These are phyloP conservation scores for Lotmaria passim DNA, from an alignment of 208 protist species.

Conservation along the genomic window DNA sequence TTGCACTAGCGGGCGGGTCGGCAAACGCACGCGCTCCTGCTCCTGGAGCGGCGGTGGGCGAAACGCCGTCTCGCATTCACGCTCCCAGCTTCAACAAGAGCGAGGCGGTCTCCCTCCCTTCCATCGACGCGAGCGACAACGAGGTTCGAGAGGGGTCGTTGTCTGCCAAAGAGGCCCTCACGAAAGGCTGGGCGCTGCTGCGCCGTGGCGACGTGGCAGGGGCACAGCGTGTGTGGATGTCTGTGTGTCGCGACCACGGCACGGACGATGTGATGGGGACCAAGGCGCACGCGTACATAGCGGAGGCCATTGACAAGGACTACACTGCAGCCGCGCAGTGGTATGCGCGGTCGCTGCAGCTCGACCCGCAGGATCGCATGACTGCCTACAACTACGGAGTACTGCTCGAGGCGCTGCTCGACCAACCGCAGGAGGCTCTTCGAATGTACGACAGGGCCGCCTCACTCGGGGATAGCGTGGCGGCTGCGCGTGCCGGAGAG, in stretches of 20 bases:
- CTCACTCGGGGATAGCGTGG: conserved; percentile 55
- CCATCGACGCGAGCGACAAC: conserved; percentile 9
- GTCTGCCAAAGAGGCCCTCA: conserved; percentile 46
- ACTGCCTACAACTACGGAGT: conserved; percentile 88
- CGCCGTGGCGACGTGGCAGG: conserved; percentile 55
- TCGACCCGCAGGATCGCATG: conserved; percentile 74
- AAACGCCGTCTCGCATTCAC: background rate
- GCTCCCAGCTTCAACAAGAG: conserved; percentile 1
- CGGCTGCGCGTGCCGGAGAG: conserved; percentile 56
- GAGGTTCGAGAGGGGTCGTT: background rate
- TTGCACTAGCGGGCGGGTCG: conserved; percentile 22
- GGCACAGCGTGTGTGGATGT: conserved; percentile 56
- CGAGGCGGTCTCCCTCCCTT: background rate
- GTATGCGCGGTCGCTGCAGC: conserved; percentile 61
- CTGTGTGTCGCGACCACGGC: conserved; percentile 37
- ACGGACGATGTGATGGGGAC: conserved; percentile 54
- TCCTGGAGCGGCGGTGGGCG: background rate
- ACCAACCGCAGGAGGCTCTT: conserved; percentile 49
- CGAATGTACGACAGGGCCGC: conserved; percentile 60
- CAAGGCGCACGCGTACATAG: conserved; percentile 68
- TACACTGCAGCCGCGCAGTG: conserved; percentile 57
- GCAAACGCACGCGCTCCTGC: background rate
- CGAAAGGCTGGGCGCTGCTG: conserved; percentile 64
- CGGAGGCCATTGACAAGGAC: conserved; percentile 77
- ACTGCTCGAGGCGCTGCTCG: conserved; percentile 71